Base-by-base conservation (phyloP, 331 rosid genomes). In the Erythrophleum ivorense region DNA sequence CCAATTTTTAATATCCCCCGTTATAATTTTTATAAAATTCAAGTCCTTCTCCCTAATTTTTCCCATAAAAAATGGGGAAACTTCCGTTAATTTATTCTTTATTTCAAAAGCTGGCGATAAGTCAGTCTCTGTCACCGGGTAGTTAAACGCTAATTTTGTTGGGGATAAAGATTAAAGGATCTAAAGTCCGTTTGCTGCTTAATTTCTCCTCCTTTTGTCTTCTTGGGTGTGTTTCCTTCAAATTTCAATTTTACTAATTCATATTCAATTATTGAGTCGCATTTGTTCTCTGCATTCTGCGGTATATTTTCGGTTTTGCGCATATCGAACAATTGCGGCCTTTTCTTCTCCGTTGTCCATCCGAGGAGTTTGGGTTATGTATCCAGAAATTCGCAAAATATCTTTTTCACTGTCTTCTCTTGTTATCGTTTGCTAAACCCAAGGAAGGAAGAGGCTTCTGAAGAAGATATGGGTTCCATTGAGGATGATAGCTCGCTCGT, bases 401-500 rank as follows among this genome's bases (percentile, higher is more conserved):
- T 16, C 10, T 41, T 4, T 2, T 15, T 9, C 46, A 5, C 11
- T 12, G 38, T 33, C 8, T 2, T n/a, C 15, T 14, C 18, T 16
- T 41, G 18, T 31, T 13, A 13, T 49, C 65, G 13, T 33, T 60
- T 13, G 46, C 36, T 36, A 21, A 50, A 15, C 15, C 9, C 7
- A 50, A 59, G 36, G 41, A 68, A n/a, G n/a, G 41, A 71, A 71
- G 31, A 66, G 46, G 74, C 19, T 68, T 82, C 72, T 19, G 31
- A 34, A 57, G 38, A 52, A 76, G 84, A n/a, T 46, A 91, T 90
- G 98, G 93, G 97, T 84, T 86, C 95, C 53, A 12, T 65, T 3
- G 95, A 87, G 19, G 87, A 88, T 8, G 92, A 86, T 40, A 21
- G 88, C 48, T 74, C 78, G 81, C 85, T 82, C 14, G 83, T 90